Percentiles rank a stretch among this genome's conserved stretches.
Conservation (phyloP, 2,329 filamentous ascomycete species). For the Exophiala alcalophila region DNA sequence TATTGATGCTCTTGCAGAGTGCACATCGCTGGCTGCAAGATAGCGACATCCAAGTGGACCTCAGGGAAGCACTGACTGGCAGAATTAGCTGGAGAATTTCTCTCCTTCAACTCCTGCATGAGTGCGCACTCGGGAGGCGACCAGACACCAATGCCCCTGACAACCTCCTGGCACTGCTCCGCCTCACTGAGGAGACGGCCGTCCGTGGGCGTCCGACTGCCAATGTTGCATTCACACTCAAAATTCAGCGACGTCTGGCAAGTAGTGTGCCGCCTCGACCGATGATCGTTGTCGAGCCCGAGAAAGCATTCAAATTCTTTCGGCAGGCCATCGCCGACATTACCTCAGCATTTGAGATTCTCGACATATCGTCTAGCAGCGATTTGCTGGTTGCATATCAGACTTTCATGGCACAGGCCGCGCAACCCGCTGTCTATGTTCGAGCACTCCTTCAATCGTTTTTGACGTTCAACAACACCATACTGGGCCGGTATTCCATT, state of each 20-base stretch:
- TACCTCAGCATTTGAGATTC: slow-evolving; percentile 63
- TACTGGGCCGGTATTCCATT: slow-evolving; percentile 66
- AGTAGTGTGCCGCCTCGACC: slow-evolving; percentile 91
- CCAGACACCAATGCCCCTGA: background rate
- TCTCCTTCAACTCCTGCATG: slow-evolving; percentile 43
- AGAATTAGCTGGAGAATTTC: slow-evolving; percentile 59
- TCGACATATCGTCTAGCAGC: slow-evolving; percentile 39
- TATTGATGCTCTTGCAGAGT: slow-evolving; percentile 54
- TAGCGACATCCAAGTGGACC: slow-evolving; percentile 35
- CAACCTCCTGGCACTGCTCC: slow-evolving; percentile 39
- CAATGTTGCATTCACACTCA: slow-evolving; percentile 77
- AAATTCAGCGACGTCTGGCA: slow-evolving; percentile 85
- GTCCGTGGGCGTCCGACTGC: slow-evolving; percentile 61
- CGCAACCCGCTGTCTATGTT: slow-evolving; percentile 79
- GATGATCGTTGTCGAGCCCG: slow-evolving; percentile 69
- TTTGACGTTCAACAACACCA: slow-evolving; percentile 68
- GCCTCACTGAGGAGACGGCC: slow-evolving; percentile 59
- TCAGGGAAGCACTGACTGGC: slow-evolving; percentile 57
- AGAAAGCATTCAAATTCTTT: slow-evolving; percentile 68
- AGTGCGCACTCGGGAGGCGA: slow-evolving; percentile 3
- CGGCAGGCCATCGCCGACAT: slow-evolving; percentile 70
- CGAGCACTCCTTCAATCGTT: slow-evolving; percentile 75
- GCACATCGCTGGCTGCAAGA: slow-evolving; percentile 53
- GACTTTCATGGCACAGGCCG: slow-evolving; percentile 72
- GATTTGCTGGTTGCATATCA: slow-evolving; percentile 62